phyloP scores from a whole-genome alignment of 2,329 filamentous ascomycete genomes.

The Shiraia bambusicola region DNA sequence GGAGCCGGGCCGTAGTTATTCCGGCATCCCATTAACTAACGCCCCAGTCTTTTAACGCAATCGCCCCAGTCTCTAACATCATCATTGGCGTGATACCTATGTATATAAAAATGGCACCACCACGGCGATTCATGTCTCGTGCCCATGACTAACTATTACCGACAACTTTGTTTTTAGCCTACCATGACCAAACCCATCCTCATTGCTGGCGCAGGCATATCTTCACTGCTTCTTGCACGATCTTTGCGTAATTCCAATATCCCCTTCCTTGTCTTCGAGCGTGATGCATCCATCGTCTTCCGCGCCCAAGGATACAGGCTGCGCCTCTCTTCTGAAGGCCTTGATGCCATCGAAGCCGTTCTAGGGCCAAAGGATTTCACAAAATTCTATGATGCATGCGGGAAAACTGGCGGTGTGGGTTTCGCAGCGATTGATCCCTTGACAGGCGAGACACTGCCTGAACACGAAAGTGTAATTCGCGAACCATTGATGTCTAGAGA shows the following conservation, averaged over 20 bases:
- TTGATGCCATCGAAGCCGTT: constrained; percentile 62
- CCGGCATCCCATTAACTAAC: too few relatives aligned
- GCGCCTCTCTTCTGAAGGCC: constrained; percentile 57
- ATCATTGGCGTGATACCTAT: too few relatives aligned
- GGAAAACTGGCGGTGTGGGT: constrained; percentile 61
- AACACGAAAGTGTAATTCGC: constrained; percentile 12
- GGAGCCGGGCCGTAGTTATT: too few relatives aligned
- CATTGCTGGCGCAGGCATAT: constrained; percentile 37
- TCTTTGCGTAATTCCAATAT: constrained; percentile 32
- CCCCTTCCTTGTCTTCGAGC: constrained; percentile 40
- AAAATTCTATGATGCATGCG: constrained; percentile 61
- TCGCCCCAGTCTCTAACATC: too few relatives aligned
- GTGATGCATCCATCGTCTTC: constrained; percentile 53
- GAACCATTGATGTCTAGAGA: constrained; percentile 53
- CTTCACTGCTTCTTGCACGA: constrained; percentile 35
- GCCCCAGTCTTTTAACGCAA: too few relatives aligned
- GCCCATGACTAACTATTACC: neutral
- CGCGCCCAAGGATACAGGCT: constrained; percentile 65
- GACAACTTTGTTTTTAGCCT: neutral
- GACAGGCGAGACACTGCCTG: constrained; percentile 51
- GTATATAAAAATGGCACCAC: too few relatives aligned
- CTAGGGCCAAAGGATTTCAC: constrained; percentile 53
- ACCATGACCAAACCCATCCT: constrained; percentile 46
- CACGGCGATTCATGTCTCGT: too few relatives aligned
- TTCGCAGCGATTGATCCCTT: constrained; percentile 55